Conservation (phyloP, 371 early-diverging fungal genomes). For the Circinella minor region DNA sequence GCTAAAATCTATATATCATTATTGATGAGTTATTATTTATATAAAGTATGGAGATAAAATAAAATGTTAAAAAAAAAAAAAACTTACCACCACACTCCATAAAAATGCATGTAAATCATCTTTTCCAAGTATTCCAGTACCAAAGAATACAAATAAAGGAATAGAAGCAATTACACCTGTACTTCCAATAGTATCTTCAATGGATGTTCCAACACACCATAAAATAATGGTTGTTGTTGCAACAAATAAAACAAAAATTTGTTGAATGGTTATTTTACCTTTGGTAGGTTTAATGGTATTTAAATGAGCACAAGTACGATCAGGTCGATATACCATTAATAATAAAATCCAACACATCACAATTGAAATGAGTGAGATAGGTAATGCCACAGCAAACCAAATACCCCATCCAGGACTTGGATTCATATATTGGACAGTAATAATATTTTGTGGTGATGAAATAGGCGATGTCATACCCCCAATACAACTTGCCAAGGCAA, state of each 20-base stretch:
- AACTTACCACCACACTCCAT: conserved; percentile 80
- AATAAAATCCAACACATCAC: conserved; percentile 80
- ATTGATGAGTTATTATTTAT: not conserved
- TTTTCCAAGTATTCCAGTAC: conserved; percentile 87
- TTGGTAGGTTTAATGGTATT: conserved; percentile 50
- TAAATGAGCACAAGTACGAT: conserved; percentile 27
- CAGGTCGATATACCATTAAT: conserved; percentile 68
- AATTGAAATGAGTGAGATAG: conserved; percentile 71
- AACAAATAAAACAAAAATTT: conserved; percentile 61
- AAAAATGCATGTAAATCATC: conserved; percentile 92
- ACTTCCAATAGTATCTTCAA: conserved; percentile 81
- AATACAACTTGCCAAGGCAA: conserved; percentile 92
- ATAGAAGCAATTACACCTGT: conserved; percentile 92
- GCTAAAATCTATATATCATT: conserved; percentile 70
- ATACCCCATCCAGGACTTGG: conserved; percentile 85
- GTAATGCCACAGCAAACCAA: conserved; percentile 82
- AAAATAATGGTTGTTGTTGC: conserved; percentile 74
- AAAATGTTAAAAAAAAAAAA: not conserved
- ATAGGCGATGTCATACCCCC: conserved; percentile 97
- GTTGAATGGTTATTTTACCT: conserved; percentile 37
- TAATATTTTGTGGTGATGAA: conserved; percentile 92
- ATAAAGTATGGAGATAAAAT: conserved; percentile 23
- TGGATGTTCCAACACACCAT: conserved; percentile 83
- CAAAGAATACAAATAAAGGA: conserved; percentile 89
- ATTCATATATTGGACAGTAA: conserved; percentile 83